Evolutionary conservation across 2,329 filamentous ascomycete species (phyloP), one percentile per base, ranked within the genome.

Genomic region (Alternaria consortialis): DNA sequence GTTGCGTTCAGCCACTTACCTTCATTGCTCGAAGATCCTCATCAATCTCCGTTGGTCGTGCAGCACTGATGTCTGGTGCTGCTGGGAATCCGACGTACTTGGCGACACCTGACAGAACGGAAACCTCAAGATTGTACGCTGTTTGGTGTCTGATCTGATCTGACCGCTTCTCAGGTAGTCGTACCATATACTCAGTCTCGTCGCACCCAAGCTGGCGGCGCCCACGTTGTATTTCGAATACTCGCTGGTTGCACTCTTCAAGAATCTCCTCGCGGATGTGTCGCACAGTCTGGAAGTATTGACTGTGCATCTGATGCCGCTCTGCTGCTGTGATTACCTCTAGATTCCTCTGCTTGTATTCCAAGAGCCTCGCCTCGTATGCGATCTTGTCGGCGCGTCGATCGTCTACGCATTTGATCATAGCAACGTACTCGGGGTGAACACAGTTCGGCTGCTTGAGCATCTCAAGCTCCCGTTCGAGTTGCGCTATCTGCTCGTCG

Each of bases 21-120:
- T 91, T 90, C 84, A 99, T 97, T 69, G 91, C 91, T 76, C 91
- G 89, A 65, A 98, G 83, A 80, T 99, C 95, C 51, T 94, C 90
- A 56, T 97, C 92, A 47, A 95, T 80, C 73, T 97, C 93, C 11
- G 86, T 83, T 23, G 86, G 79, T 37, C 90, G 89, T 27, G 92
- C 91, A 42, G 91, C 86, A 59, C 84, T 84, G 80, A 99, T 90
- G 34, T 91, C 86, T 20, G 95, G 95, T n/a, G 94, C 95, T 32
- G 94, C 94, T 36, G 95, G 95, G 80, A 99, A 99, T 25, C 95
- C 95, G 73, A 97, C 90, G 77, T 97, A 94, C 80, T 97, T 98
- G 36, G 94, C 94, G 53, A 98, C 85, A 37, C 94, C 94, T 6
- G 94, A 90, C 58, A 99, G 82, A 29, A 97, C 88, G 0, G 94